These are phyloP conservation scores for Turnera subulata DNA, from an alignment of 345 rosid genomes.

Conservation along the genomic window DNA sequence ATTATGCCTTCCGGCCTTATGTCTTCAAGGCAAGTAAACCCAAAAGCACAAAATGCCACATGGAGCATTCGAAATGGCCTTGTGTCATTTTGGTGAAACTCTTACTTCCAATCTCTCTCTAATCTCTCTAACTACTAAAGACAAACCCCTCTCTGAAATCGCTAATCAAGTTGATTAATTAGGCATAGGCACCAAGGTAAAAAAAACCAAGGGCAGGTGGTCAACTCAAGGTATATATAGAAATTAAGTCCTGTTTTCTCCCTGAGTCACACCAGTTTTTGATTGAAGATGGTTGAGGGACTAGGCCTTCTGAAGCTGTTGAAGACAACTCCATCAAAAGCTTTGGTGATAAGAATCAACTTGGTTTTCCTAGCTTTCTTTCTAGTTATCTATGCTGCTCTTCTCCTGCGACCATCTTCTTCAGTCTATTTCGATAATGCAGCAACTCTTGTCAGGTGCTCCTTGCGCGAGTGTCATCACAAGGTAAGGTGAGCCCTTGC, in stretches of 20 bases:
- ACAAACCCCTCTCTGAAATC: slow-evolving; percentile 12
- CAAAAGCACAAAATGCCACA: slow-evolving; percentile 26
- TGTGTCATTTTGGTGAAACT: slow-evolving; percentile 19
- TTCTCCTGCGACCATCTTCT: slow-evolving; percentile 69
- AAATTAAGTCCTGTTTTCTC: slow-evolving; percentile 21
- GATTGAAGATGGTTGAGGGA: slow-evolving; percentile 38
- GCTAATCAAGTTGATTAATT: slow-evolving; percentile 9
- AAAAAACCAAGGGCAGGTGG: slow-evolving; percentile 7
- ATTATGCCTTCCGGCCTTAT: slow-evolving; percentile 10
- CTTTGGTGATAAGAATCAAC: slow-evolving; percentile 58
- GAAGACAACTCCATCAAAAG: slow-evolving; percentile 60
- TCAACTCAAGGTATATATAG: slow-evolving; percentile 8
- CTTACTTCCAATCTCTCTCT: slow-evolving; percentile 21
- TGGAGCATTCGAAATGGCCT: slow-evolving; percentile 42
- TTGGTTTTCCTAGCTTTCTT: slow-evolving; percentile 58
- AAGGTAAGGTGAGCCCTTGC: slow-evolving; percentile 81
- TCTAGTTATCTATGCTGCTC: slow-evolving; percentile 47
- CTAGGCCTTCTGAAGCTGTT: slow-evolving; percentile 33
- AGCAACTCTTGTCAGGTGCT: slow-evolving; percentile 68
- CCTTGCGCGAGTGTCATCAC: slow-evolving; percentile 70
- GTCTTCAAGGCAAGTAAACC: slow-evolving; percentile 35
- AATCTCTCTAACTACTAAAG: slow-evolving; percentile 31
- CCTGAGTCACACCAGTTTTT: slow-evolving; percentile 6
- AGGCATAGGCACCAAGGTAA: background rate
- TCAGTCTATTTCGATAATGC: slow-evolving; percentile 50